Conservation (phyloP, 2,329 filamentous ascomycete species). For the Apiospora hydei region DNA sequence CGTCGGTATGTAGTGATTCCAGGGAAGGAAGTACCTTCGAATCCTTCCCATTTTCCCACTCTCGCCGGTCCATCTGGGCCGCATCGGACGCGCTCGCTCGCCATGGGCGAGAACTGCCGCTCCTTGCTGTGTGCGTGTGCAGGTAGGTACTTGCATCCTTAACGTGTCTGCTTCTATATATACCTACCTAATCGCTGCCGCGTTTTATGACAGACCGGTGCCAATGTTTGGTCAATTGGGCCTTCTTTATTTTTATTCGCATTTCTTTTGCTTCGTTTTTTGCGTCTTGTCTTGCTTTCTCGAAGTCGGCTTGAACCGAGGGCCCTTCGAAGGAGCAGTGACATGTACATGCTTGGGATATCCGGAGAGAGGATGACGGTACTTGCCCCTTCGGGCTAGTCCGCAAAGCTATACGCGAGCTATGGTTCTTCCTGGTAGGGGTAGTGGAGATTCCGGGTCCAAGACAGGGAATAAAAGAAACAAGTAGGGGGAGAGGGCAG, state of each 20-base stretch:
- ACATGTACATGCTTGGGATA: neutral
- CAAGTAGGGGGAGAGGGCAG: slow-evolving; percentile 4
- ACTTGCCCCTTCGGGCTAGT: slow-evolving; percentile 15
- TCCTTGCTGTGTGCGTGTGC: neutral
- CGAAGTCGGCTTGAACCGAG: slow-evolving; percentile 13
- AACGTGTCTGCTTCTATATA: slow-evolving; percentile 17
- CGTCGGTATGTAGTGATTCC: slow-evolving; percentile 4
- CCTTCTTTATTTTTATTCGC: neutral
- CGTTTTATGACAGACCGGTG: slow-evolving; percentile 1
- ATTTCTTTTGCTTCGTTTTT: neutral
- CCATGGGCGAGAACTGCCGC: neutral
- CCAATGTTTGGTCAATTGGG: neutral
- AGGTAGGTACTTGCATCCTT: slow-evolving; percentile 6
- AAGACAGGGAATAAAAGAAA: slow-evolving; percentile 19
- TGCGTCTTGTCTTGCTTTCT: slow-evolving; percentile 12
- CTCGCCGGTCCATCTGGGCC: slow-evolving; percentile 13
- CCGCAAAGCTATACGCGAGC: neutral
- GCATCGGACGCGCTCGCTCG: slow-evolving; percentile 4
- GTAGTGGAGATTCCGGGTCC: slow-evolving; percentile 18
- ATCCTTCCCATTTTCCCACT: slow-evolving; percentile 9
- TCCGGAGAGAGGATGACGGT: slow-evolving; percentile 10
- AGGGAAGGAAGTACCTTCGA: slow-evolving; percentile 16
- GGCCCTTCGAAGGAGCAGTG: slow-evolving; percentile 6
- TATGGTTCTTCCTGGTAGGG: slow-evolving; percentile 18
- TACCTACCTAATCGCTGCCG: neutral